Evolutionary conservation across 2,329 filamentous ascomycete genomes (phyloP), one percentile per base, ranked within the genome.

Genomic region (Diaporthe humulicola): DNA sequence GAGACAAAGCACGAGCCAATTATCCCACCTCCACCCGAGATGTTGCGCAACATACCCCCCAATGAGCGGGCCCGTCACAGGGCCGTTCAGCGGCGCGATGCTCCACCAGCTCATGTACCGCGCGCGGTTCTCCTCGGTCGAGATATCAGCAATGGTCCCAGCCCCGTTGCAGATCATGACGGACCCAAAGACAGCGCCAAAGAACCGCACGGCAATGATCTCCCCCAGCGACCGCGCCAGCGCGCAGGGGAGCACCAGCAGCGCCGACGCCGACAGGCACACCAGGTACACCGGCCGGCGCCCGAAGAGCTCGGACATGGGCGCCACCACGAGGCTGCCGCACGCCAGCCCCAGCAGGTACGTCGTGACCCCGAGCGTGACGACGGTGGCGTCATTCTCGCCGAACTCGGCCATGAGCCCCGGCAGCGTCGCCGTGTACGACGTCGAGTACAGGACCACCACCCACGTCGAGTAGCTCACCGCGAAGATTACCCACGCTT

Each of bases 11-110:
- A 93, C 90, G 28, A 97, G 88, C 93, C 94, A 98, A 80, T 94
- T 94, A 50, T 93, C 93, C 95, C 95, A 98, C 40, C 95, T 86
- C 96, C 96, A 98, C 15, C 95, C 95, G 3, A 97, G 86, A 77
- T 93, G 91, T 82, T 95, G 88, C 77, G 83, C 94, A 1, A 94
- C 90, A 78, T 98, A 97, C 0, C 95, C 95, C 30, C 95, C 95
- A 45, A 98, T 92, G 0, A 96, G 84, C 0, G 93, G 93, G 0
- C 81, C 82, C 2, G 82, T 85, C 3, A 83, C 83, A 2, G 88
- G 93, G 22, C 93, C 95, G 80, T 98, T 98, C 82, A 98, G 90
- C 0, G 96, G 95, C 0, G 95, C 95, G 71, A 98, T 91, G 76
- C 89, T 91, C 92, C 95, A 98, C 45, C 98, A 87, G 6, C 92